A percentile compares a stretch with the other conserved stretches of the same genome.
These are phyloP conservation scores for Cystobasidium tubakii DNA, from an alignment of 768 basidiomycete species.

Conservation along the genomic window DNA sequence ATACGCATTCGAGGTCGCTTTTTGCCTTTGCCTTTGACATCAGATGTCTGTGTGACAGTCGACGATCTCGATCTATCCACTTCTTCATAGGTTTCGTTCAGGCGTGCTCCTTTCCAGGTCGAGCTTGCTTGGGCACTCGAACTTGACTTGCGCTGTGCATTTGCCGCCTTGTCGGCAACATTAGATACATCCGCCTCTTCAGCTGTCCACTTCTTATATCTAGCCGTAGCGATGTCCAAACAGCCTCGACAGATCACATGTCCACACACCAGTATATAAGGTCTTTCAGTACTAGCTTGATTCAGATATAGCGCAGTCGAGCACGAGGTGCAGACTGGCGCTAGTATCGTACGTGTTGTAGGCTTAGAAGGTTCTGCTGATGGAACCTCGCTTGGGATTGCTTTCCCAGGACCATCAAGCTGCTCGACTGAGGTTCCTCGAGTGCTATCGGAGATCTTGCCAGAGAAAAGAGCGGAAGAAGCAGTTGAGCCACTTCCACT, in stretches of 20 bases:
- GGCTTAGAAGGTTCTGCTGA: conserved; percentile 4
- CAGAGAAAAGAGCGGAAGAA: conserved; percentile 1
- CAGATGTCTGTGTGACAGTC: background rate
- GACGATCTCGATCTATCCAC: background rate
- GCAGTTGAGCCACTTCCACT: background rate
- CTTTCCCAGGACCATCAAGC: background rate
- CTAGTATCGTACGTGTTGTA: conserved; percentile 11
- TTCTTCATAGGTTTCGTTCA: conserved; percentile 18
- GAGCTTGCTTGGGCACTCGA: background rate
- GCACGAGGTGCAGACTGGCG: conserved; percentile 27
- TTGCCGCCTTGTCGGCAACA: too few relatives aligned
- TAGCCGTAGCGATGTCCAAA: background rate
- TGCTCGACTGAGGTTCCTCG: background rate
- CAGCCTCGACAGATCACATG: conserved; percentile 26
- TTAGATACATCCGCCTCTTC: too few relatives aligned
- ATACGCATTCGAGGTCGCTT: background rate
- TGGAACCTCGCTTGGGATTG: background rate
- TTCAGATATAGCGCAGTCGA: conserved; percentile 7
- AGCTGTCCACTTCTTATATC: conserved; percentile 3
- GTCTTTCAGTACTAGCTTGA: conserved; percentile 14
- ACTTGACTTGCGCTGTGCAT: too few relatives aligned
- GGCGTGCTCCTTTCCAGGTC: conserved; percentile 11
- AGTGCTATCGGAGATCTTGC: background rate
- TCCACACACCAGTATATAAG: conserved; percentile 23
- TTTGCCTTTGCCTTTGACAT: conserved; percentile 13